Evolutionary conservation across 1,284 basidiomycete genomes (phyloP).

Genomic region (Sporisorium exsertum): DNA sequence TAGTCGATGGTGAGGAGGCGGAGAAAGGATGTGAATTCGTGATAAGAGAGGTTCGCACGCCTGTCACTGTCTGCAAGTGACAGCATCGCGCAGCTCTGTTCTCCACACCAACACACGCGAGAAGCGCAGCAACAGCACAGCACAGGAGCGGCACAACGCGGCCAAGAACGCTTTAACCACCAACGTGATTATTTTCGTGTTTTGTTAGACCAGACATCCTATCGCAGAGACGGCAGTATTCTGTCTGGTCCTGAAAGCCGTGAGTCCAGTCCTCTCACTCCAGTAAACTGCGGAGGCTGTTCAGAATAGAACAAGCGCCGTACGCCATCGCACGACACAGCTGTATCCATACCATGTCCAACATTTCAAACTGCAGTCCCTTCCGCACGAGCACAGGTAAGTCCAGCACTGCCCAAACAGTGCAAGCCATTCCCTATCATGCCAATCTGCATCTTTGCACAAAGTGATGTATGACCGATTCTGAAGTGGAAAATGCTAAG

Average conservation of each 20-base stretch:
- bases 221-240: neutral
- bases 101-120: conserved; percentile 30
- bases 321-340: neutral
- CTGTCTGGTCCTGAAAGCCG: neutral
- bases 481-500: conserved; percentile 32
- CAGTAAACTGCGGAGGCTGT: neutral
- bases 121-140: neutral
- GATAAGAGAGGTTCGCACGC: neutral
- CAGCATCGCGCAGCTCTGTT: conserved; percentile 39
- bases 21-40: neutral
- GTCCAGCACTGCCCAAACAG: too few species aligned
- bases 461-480: conserved; percentile 3
- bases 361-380: neutral
- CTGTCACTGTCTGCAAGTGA: conserved; percentile 16
- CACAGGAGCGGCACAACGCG: neutral
- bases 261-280: neutral
- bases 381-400: too few species aligned
- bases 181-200: too few species aligned
- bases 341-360: neutral
- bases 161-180: neutral
- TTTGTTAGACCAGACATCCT: neutral
- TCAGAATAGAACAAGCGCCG: neutral
- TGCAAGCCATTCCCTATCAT: neutral
- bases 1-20: neutral
- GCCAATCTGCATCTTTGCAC: neutral